Evolutionary conservation across 768 basidiomycete genomes (phyloP).

Genomic region (Leccinum imitatum): DNA sequence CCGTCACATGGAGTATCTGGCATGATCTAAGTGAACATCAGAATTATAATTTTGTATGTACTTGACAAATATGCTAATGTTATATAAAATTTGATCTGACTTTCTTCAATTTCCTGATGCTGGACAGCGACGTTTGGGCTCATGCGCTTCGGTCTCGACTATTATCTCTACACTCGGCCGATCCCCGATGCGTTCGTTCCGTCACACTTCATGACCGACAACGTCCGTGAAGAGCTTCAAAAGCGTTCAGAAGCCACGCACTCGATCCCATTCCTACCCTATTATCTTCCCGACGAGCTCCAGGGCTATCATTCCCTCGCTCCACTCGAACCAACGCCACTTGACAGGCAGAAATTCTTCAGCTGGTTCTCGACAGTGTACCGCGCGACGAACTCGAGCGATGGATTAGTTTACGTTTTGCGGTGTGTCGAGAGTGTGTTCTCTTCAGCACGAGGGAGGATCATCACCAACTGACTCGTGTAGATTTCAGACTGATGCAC

Average conservation of each 20-base stretch:
- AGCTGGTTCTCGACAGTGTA: conserved; percentile 86
- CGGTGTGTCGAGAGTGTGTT: conserved; percentile 81
- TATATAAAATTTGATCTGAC: too few relatives aligned
- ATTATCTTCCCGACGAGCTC: conserved; percentile 78
- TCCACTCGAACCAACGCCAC: conserved; percentile 61
- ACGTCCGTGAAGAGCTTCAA: conserved; percentile 59
- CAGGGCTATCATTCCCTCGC: conserved; percentile 89
- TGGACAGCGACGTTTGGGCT: conserved; percentile 1
- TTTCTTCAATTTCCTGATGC: too few relatives aligned
- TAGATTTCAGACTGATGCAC: conserved; percentile 82
- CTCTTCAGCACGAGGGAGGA: neutral
- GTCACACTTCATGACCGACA: conserved; percentile 85
- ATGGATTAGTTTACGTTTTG: conserved; percentile 77
- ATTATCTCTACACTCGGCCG: conserved; percentile 85
- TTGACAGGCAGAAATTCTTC: conserved; percentile 70
- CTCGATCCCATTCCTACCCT: conserved; percentile 40
- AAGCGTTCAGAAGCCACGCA: conserved; percentile 45
- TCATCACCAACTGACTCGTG: conserved; percentile 6
- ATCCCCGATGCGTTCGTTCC: conserved; percentile 55
- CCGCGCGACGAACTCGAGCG: conserved; percentile 70
- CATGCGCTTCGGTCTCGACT: conserved; percentile 48
- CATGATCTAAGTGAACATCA: too few relatives aligned
- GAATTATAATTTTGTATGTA: too few relatives aligned
- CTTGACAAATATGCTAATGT: too few relatives aligned
- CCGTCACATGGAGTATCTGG: too few relatives aligned